Evolutionary conservation across 768 basidiomycete species (phyloP), one percentile per base, ranked within the genome.

Genomic region (Favolaschia claudopus): DNA sequence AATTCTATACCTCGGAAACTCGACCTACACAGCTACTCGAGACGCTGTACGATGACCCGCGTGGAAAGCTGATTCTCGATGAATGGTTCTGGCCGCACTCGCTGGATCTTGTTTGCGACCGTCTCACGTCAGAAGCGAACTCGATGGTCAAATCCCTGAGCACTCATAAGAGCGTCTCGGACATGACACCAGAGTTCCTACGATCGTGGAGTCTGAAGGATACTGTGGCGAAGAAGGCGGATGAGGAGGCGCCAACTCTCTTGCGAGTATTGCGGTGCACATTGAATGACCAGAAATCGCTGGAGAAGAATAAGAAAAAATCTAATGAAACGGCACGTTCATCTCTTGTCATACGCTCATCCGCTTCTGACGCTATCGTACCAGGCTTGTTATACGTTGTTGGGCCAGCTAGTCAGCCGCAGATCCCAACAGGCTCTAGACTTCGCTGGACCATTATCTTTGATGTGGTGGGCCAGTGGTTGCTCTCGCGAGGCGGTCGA

Each of bases 391-490:
- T 49, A 49, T n/a, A 25, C 22, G 3, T 36, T 49, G 15, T 20
- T 49, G 1, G 47, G 33, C 4, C 47, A 49, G 12, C 36, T 49
- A 7, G 15, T 49, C 3, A 15, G 34, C 6, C 33, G 47, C 4
- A 12, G 47, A 15, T 49, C 47, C 5, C 47, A 49, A 17, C 7
- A 36, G 4, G 34, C 47, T 7, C 25, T 36, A 5, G 47, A 49
- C 13, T 49, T 49, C 22, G 20, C 47, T 1, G 47, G 33, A 2
- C 47, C 47, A 3, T 25, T 49, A 25, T 36, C 47, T 5, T 17
- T 49, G 14, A 49, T 49, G 47, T 49, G 47, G 47, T 49, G 36
- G 47, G 47, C 47, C 7, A 49, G 22, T 19, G 47, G 47, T 5
- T 37, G 34, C 24, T 36, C 47, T 9, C 33, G 36, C 20, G 47